Evolutionary conservation across 768 basidiomycete genomes (phyloP).

Genomic region (Coprinopsis strossmayeri): DNA sequence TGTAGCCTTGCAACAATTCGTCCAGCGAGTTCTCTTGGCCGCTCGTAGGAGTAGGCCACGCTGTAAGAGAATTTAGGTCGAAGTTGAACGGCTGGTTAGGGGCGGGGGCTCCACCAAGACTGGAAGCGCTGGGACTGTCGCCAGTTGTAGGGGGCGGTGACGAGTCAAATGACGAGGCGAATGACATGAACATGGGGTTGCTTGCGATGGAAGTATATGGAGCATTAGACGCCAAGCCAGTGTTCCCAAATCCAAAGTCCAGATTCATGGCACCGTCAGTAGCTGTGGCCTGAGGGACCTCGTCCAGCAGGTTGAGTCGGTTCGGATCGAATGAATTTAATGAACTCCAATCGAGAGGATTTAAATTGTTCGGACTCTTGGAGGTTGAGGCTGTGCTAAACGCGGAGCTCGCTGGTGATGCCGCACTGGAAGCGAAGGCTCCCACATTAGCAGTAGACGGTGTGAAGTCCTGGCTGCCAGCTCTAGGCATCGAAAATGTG

Average conservation of each 20-base stretch:
- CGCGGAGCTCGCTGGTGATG: slow-evolving; percentile 20
- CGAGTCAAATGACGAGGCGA: slow-evolving; percentile 51
- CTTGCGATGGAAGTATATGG: slow-evolving; percentile 76
- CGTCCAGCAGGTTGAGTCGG: slow-evolving; percentile 60
- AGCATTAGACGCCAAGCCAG: slow-evolving; percentile 37
- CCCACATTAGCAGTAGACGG: slow-evolving; percentile 13
- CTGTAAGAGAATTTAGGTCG: slow-evolving; percentile 37
- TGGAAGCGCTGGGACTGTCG: slow-evolving; percentile 12
- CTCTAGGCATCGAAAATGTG: slow-evolving; percentile 70
- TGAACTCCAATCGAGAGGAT: slow-evolving; percentile 58
- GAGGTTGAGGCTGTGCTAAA: slow-evolving; percentile 24
- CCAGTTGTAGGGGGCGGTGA: slow-evolving; percentile 21
- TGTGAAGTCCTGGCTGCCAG: slow-evolving; percentile 6
- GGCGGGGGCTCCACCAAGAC: slow-evolving; percentile 15
- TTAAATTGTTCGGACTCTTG: slow-evolving; percentile 29
- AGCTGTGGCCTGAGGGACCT: slow-evolving; percentile 45
- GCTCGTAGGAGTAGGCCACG: slow-evolving; percentile 32
- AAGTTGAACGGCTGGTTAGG: slow-evolving; percentile 39
- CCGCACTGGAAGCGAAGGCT: slow-evolving; percentile 15
- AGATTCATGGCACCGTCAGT: slow-evolving; percentile 54
- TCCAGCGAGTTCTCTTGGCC: slow-evolving; percentile 36
- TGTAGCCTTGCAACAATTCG: slow-evolving; percentile 38
- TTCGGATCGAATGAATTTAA: slow-evolving; percentile 65
- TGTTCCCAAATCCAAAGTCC: slow-evolving; percentile 50
- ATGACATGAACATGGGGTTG: slow-evolving; percentile 84